Evolutionary conservation across 2,329 filamentous ascomycete species (phyloP), one percentile per base, ranked within the genome.

Genomic region (Karstenula rhodostoma): DNA sequence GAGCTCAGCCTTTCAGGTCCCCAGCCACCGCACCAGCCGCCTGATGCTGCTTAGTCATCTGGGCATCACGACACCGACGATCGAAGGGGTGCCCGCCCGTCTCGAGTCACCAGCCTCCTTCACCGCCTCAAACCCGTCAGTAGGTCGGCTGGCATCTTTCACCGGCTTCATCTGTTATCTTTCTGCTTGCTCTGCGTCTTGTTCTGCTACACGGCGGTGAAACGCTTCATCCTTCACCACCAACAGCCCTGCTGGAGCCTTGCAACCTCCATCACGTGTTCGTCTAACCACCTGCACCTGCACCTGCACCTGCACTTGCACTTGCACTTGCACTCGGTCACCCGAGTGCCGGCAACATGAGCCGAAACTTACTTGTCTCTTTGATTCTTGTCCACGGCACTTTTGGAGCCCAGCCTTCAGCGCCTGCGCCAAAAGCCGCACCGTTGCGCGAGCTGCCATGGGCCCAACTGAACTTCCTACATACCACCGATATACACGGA

Each of bases 401-500:
- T 13, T 63, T 60, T 35, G 69, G 68, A 62, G 85, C 89, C 60
- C 95, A 99, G 78, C 94, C 94, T 10, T 88, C 87, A 58, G 92
- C 94, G 56, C 89, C 89, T n/a, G 80, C 86, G 43, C 92, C 95
- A 8, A 85, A 94, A 57, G 85, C 88, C 59, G 93, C 90, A 57
- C 94, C 93, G 48, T 87, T 98, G 79, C 89, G 94, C 71, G 86
- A 93, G 67, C 84, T 99, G 56, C 86, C 88, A 70, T 97, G 94
- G 92, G 94, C 91, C n/a, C 90, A 97, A 76, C 85, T 98, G 73
- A 98, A 98, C 83, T 96, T 84, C 70, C 72, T 99, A n/a, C 94
- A 77, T 23, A 44, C 42, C 19, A 44, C 42, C 19, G 42, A 44
- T 19, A 44, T 44, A 22, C 42, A 44, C 19, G 94, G 95, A 70